Evolutionary conservation across 2,329 filamentous ascomycete genomes (phyloP).

Genomic region (Claviceps sp.): DNA sequence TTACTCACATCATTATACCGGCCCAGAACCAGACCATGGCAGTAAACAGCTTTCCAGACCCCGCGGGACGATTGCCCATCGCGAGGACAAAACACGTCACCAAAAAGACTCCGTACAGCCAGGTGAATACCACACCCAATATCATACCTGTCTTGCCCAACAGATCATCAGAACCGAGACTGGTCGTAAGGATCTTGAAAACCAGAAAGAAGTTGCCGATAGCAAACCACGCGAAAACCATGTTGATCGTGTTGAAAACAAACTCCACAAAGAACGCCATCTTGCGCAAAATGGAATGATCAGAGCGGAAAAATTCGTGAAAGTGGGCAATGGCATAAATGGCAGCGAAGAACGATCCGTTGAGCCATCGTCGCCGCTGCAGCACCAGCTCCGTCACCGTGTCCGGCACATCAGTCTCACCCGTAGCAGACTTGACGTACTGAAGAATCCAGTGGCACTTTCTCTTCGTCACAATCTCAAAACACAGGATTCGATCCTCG

Average conservation of each 20-base stretch:
- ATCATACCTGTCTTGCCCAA: conserved; percentile 67
- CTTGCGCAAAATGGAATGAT: conserved; percentile 79
- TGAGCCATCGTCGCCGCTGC: conserved; percentile 92
- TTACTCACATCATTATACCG: conserved; percentile 72
- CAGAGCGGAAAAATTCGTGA: conserved; percentile 88
- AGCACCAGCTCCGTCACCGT: conserved; percentile 89
- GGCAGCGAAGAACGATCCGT: conserved; percentile 95
- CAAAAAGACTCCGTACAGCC: conserved; percentile 83
- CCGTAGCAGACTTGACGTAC: conserved; percentile 94
- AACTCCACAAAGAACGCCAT: conserved; percentile 87
- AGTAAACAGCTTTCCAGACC: conserved; percentile 87
- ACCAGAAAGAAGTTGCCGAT: conserved; percentile 99
- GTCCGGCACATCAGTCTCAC: conserved; percentile 94
- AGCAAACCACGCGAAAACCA: conserved; percentile 98
- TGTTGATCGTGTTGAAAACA: conserved; percentile 85
- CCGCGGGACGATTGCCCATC: conserved; percentile 86
- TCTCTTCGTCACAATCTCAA: conserved; percentile 92
- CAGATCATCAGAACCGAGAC: conserved; percentile 55
- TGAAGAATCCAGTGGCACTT: conserved; percentile 96
- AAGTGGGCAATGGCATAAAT: conserved; percentile 92
- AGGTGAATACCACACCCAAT: conserved; percentile 83
- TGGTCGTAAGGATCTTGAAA: conserved; percentile 89
- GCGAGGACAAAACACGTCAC: conserved; percentile 92
- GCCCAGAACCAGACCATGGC: conserved; percentile 99
- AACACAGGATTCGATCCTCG: conserved; percentile 96